Evolutionary conservation across 2,329 filamentous ascomycete species (phyloP), one percentile per base, ranked within the genome.

Genomic region (Neocatenulostroma microsporum): DNA sequence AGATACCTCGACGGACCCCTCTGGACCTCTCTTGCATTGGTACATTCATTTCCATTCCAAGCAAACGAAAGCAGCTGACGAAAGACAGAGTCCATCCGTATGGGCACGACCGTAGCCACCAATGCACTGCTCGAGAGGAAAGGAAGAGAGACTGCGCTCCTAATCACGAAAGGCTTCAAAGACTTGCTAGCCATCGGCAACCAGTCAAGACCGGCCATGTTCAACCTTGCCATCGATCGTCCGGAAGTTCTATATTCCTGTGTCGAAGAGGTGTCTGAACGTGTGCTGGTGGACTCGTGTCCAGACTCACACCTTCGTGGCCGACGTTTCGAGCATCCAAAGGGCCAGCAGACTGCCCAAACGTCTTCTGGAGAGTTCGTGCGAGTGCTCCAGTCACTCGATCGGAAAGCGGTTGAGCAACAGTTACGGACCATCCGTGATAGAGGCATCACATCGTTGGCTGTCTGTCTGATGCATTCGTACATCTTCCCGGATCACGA

Each of bases 401-500:
- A 72, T 15, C 68, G 73, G 44, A 61, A 65, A 2, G 62, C 60
- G 15, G 75, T 82, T 40, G 62, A 69, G 42, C 56, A 63, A 11
- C 72, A 82, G 49, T 60, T 87, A 28, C 68, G 82, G 54, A 66
- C 68, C 3, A 67, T 93, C 2, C 80, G 74, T 42, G 73, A 80
- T 41, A 63, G 70, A 27, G 82, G 82, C 0, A 80, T 88, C 49
- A 70, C 73, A 41, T 89, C 83, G 54, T 78, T 94, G 47, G 85
- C 87, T 3, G 84, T 94, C 3, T 91, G 84, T 51, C 64, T 94
- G 40, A 85, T 93, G 77, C 87, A 94, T 54, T 81, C 82, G 2
- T 94, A 94, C 56, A 91, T 84, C 0, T 94, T 84, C 53, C 85
- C 84, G 2, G 77, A 83, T 33, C 87, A 94, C 50, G 87, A 94